Percentiles rank a stretch among this genome's conserved stretches.
These are phyloP conservation scores for Eucalyptus tenuipes DNA, from an alignment of 345 rosid species.

Conservation along the genomic window DNA sequence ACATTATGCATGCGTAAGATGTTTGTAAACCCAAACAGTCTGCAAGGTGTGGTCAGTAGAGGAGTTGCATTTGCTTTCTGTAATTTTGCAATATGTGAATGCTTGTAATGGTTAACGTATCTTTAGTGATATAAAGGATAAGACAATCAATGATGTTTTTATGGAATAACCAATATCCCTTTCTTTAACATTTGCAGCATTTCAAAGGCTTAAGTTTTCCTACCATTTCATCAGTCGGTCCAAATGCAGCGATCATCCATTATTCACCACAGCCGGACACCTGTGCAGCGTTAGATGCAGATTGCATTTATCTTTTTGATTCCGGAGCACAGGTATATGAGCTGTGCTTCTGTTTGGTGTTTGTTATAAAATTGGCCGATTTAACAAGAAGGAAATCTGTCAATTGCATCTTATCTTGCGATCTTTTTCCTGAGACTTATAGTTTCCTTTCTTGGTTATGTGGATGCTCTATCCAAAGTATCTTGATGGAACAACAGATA, in stretches of 20 bases:
- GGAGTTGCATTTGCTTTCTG: not conserved
- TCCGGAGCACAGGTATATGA: slow-evolving; percentile 92
- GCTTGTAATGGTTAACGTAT: not conserved
- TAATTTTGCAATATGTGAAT: not conserved
- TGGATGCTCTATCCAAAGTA: slow-evolving; percentile 35
- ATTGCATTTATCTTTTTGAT: slow-evolving; percentile 82
- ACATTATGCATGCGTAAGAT: not conserved
- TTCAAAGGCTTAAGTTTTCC: slow-evolving; percentile 96
- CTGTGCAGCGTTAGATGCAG: slow-evolving; percentile 80
- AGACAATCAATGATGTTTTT: not conserved
- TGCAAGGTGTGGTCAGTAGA: not conserved
- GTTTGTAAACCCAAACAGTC: not conserved
- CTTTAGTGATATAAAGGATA: not conserved
- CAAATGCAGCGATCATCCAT: slow-evolving; percentile 93
- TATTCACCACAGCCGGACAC: slow-evolving; percentile 64
- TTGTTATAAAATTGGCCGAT: not conserved
- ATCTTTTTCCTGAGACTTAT: not conserved
- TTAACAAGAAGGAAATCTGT: not conserved
- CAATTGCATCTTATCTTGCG: not conserved
- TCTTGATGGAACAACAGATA: slow-evolving; percentile 95
- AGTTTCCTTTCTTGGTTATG: not conserved
- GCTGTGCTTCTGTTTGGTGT: not conserved
- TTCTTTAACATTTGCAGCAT: slow-evolving; percentile 40
- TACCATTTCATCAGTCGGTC: slow-evolving; percentile 91
- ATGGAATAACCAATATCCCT: not conserved